These are phyloP conservation scores for Fusarium virguliforme DNA, from an alignment of 2,329 filamentous ascomycete species.

Conservation along the genomic window DNA sequence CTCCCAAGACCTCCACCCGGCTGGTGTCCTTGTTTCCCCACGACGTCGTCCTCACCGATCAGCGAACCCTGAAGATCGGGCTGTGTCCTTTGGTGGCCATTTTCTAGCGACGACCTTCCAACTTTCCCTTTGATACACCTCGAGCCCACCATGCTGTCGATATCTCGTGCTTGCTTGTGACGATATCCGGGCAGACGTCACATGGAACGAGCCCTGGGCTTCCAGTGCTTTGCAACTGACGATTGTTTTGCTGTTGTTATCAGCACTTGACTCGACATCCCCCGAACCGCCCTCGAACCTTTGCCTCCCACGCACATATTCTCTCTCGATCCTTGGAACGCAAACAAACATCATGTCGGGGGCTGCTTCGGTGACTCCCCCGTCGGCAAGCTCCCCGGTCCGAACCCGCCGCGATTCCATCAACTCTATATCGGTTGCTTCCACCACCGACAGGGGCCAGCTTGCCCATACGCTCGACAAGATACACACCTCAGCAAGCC, in stretches of 20 bases:
- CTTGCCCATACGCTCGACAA: conserved; percentile 85
- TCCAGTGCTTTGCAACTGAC: conserved; percentile 18
- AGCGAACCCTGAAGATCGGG: conserved; percentile 49
- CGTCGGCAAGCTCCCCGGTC: conserved; percentile 53
- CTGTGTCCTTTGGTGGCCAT: conserved; percentile 25
- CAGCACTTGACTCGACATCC: conserved; percentile 13
- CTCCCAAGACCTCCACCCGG: conserved; percentile 7
- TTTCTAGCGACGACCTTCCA: conserved; percentile 34
- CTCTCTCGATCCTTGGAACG: conserved; percentile 13
- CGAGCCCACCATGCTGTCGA: conserved; percentile 45
- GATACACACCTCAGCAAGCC: conserved; percentile 91
- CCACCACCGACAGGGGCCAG: conserved; percentile 76
- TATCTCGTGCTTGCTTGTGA: conserved; percentile 32
- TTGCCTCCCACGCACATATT: conserved; percentile 6
- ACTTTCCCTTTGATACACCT: conserved; percentile 28
- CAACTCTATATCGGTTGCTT: conserved; percentile 60
- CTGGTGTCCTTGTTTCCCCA: conserved; percentile 28
- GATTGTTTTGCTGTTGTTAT: neutral
- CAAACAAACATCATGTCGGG: conserved; percentile 48
- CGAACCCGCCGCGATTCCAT: conserved; percentile 59
- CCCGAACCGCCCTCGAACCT: conserved; percentile 1
- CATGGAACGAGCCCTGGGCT: conserved; percentile 28
- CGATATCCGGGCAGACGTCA: conserved; percentile 31
- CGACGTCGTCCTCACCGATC: conserved; percentile 44
- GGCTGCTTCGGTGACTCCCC: conserved; percentile 51